Percentiles rank a stretch among this genome's conserved stretches.
These are phyloP conservation scores for Medicago lupulina DNA, from an alignment of 306 rosid genomes.

Conservation along the genomic window DNA sequence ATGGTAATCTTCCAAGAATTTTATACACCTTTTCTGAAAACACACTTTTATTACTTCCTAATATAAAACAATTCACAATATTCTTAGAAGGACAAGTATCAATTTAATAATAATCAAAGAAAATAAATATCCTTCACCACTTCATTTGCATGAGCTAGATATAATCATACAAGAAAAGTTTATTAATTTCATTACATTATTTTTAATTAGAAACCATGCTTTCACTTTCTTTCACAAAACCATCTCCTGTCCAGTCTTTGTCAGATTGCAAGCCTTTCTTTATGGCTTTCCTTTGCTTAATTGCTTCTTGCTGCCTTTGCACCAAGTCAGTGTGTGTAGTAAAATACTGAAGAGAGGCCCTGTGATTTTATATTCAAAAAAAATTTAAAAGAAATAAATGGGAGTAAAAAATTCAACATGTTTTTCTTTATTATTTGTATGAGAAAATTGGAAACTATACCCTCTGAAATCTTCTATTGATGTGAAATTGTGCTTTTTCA, in stretches of 20 bases:
- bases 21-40: no score
- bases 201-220: slow-evolving; percentile 94
- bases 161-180: slow-evolving; percentile 18
- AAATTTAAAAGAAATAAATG: not conserved
- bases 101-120: slow-evolving; percentile 29
- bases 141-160: slow-evolving; percentile 22
- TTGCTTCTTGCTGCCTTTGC: slow-evolving; percentile 83
- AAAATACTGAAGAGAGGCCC: slow-evolving; percentile 83
- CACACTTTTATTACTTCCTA: no score
- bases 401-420: not conserved
- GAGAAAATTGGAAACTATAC: slow-evolving; percentile 56
- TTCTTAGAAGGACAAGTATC: slow-evolving; percentile 12
- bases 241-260: slow-evolving; percentile 98
- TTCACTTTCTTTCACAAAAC: slow-evolving; percentile 88
- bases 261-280: slow-evolving; percentile 87
- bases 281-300: slow-evolving; percentile 78
- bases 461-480: slow-evolving; percentile 95
- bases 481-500: slow-evolving; percentile 81
- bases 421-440: not conserved
- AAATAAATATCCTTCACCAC: slow-evolving; percentile 10
- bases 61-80: no score
- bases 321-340: slow-evolving; percentile 94
- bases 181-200: not conserved
- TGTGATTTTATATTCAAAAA: slow-evolving; percentile 42
- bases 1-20: not conserved